Evolutionary conservation across 495 filamentous ascomycete genomes (phyloP), one percentile per base, ranked within the genome.

Genomic region (Podospora pseudoanserina): DNA sequence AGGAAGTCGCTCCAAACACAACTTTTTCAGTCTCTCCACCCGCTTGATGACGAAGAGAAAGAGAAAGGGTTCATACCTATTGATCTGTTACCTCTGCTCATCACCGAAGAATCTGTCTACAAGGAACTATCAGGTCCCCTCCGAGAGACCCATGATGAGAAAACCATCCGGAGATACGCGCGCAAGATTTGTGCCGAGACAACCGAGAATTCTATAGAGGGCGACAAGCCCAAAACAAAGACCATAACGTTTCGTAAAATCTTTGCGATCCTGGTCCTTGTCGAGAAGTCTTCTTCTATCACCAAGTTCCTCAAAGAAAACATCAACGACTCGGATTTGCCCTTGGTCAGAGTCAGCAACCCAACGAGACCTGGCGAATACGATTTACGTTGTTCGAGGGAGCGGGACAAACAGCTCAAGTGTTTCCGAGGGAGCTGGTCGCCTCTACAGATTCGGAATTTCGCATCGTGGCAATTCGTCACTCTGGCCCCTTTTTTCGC

Each of bases 181-280:
- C 56, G 23, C 5, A 20, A 58, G 23, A 58, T 58, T 20, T 58
- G 19, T 26, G 11, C 56, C 13, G 56, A 58, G 9, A 49, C 39
- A 13, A 49, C 39, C 56, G 18, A 5, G 16, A 4, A 27, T 58
- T n/a, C 5, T 30, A 62, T 4, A 18, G 54, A 55, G 2, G 55
- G 18, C 16, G 54, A 6, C 7, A 66, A 62, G 53, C 16, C 28
- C 16, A 49, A 49, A 49, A 13, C 5, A 49, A 6, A 49, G 2
- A 16, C 9, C 39, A 16, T 9, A 49, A 68, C 53, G 5, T 72
- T 65, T 27, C 67, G 60, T 7, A 69, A 67, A 27, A 70, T 76
- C 5, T 75, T 76, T 54, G 74, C 74, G 16, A 75, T 70, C 30
- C 65, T 76, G 9, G 64, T 70, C 1, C 65, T 75, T 0, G 65